These are phyloP conservation scores for Ophiostoma piceae DNA, from an alignment of 2,329 filamentous ascomycete genomes.

Conservation along the genomic window DNA sequence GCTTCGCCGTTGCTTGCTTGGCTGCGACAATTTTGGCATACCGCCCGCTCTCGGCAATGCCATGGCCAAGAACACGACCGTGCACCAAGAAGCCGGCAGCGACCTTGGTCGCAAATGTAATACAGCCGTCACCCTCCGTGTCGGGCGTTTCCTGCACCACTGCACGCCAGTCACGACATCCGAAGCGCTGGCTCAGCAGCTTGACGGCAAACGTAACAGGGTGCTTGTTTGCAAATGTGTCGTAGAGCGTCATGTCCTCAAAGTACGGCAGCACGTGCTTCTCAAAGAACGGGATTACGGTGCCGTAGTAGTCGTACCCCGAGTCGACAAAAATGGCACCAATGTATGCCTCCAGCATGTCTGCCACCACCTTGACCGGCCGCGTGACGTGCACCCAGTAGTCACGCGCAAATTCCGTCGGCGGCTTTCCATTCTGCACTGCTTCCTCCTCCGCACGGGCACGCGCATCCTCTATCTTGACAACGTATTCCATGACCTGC, in stretches of 20 bases:
- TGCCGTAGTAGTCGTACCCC: conserved; percentile 68
- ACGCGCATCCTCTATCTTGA: conserved; percentile 47
- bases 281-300: conserved; percentile 74
- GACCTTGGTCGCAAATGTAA: conserved; percentile 39
- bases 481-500: conserved; percentile 51
- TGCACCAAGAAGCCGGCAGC: conserved; percentile 75
- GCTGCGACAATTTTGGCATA: conserved; percentile 69
- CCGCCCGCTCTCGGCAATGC: conserved; percentile 56
- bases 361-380: conserved; percentile 71
- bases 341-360: conserved; percentile 83
- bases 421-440: conserved; percentile 34
- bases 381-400: conserved; percentile 63
- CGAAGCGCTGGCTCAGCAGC: conserved; percentile 58
- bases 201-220: conserved; percentile 69
- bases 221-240: conserved; percentile 80
- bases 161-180: conserved; percentile 57
- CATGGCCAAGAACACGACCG: conserved; percentile 58
- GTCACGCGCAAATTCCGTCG: conserved; percentile 47
- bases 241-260: conserved; percentile 78
- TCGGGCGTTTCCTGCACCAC: conserved; percentile 47
- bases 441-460: conserved; percentile 35
- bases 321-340: conserved; percentile 91
- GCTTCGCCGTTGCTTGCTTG: conserved; percentile 48
- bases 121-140: conserved; percentile 32
- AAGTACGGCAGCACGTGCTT: conserved; percentile 71